Evolutionary conservation across 768 basidiomycete species (phyloP), one percentile per base, ranked within the genome.

Genomic region (Amanita molliuscula): DNA sequence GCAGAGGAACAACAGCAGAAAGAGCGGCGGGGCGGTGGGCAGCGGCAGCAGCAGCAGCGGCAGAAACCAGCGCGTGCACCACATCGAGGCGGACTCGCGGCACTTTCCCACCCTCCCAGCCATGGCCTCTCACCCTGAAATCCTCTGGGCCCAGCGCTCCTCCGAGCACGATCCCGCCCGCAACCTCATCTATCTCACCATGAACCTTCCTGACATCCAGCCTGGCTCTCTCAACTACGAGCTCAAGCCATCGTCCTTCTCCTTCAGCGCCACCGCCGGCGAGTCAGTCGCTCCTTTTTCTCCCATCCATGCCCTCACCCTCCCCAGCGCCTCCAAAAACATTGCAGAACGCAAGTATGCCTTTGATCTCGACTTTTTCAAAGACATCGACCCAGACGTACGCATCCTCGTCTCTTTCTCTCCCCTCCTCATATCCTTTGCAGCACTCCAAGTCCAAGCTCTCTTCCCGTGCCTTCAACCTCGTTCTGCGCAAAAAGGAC

Each of bases 61-160:
- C 28, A 91, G 67, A 62, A 83, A 90, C 88, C 88, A 91, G 46
- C 88, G 76, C 11, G 88, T 90, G 56, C 88, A 90, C 86, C 88
- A 47, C 46, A 47, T 47, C 46, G 46, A 36, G 16, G 33, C 3
- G 4, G 2, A 6, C 21, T 7, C 8, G 73, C 72, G 60, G 71
- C 70, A 59, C 60, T 50, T 73, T 74, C 74, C 54, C 6, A 18
- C 42, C 44, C 52, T 7, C 11, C 21, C n/a, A 2, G 4, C 54
- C 41, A 76, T 76, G 74, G 57, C 71, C 31, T 64, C 61, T 55
- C 89, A 91, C 66, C 94, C 94, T 33, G 92, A 96, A 68, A 73
- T 95, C 31, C 76, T 93, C 2, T 98, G 94, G 92, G 94, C 95
- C 41, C 94, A 98, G 68, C 81, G 95, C 58, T 89, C 84, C 73